Evolutionary conservation across 164 flowering plant species (phyloP).

Genomic region (Tetrastigma voinierianum): DNA sequence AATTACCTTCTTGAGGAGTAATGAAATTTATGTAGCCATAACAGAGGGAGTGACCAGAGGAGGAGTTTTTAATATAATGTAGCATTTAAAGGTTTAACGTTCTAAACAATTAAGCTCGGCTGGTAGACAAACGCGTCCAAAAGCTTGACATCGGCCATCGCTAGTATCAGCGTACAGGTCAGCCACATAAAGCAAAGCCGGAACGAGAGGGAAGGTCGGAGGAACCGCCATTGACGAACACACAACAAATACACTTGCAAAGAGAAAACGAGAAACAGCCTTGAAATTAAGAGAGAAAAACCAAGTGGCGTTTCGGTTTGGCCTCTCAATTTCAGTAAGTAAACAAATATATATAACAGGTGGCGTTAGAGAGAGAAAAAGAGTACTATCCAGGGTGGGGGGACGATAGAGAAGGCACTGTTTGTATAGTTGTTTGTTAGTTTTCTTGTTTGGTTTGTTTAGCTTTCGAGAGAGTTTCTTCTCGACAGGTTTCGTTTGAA

Average conservation of each 20-base stretch:
- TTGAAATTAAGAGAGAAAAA: neutral
- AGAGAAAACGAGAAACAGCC: constrained; percentile 3
- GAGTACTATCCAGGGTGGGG: too few relatives aligned
- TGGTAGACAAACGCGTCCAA: constrained; percentile 53
- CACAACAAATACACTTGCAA: neutral
- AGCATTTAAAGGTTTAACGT: too few relatives aligned
- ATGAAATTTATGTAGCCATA: too few relatives aligned
- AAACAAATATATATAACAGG: neutral
- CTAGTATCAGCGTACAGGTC: constrained; percentile 71
- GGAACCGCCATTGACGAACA: constrained; percentile 37
- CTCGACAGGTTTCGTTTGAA: too few relatives aligned
- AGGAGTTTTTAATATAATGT: too few relatives aligned
- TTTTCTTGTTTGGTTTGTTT: too few relatives aligned
- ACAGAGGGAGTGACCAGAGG: too few relatives aligned
- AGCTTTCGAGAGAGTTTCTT: too few relatives aligned
- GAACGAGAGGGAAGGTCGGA: constrained; percentile 24
- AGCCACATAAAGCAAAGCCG: constrained; percentile 77
- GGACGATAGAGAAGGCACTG: too few relatives aligned
- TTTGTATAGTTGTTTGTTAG: too few relatives aligned
- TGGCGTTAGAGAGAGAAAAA: too few relatives aligned
- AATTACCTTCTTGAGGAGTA: too few relatives aligned
- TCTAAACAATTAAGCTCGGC: constrained; percentile 36
- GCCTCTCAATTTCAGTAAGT: neutral
- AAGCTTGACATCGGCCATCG: constrained; percentile 51
- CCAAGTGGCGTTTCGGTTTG: constrained; percentile 4